Percentiles rank a stretch among this genome's conserved stretches.
Conservation (phyloP, 805 yeast genomes). For the Pichia occidentalis region DNA sequence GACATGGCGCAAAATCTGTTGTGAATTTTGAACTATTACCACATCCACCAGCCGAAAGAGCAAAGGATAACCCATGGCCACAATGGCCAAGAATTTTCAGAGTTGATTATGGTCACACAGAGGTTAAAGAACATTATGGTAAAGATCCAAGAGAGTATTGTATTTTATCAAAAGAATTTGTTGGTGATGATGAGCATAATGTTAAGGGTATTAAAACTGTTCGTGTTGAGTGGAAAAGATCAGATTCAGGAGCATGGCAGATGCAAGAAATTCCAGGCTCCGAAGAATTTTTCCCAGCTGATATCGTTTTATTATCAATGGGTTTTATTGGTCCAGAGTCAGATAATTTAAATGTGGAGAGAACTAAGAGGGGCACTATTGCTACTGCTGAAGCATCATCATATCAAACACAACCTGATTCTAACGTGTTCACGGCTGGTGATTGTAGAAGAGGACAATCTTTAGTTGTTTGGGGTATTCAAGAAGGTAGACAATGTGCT, state of each 20-base stretch:
- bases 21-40: constrained; percentile 92
- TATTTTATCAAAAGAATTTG: constrained; percentile 89
- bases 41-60: constrained; percentile 77
- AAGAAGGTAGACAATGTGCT: constrained; percentile 98
- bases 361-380: constrained; percentile 83
- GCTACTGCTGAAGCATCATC: constrained; percentile 52
- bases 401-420: constrained; percentile 58
- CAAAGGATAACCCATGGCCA: constrained; percentile 98
- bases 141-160: constrained; percentile 97
- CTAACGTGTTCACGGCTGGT: constrained; percentile 89
- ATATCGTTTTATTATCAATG: constrained; percentile 88
- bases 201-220: constrained; percentile 94
- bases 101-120: constrained; percentile 96
- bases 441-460: constrained; percentile 99
- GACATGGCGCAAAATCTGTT: constrained; percentile 95
- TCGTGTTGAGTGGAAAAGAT: constrained; percentile 95
- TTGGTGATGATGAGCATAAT: constrained; percentile 91
- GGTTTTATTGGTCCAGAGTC: constrained; percentile 97
- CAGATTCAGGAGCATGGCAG: constrained; percentile 96
- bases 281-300: constrained; percentile 93
- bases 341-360: constrained; percentile 57
- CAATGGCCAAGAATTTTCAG: constrained; percentile 99
- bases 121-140: constrained; percentile 91
- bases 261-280: constrained; percentile 96
- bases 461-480: constrained; percentile 98